phyloP scores from a whole-genome alignment of 108 stramenopile genomes.

The Conticribra guillardii region DNA sequence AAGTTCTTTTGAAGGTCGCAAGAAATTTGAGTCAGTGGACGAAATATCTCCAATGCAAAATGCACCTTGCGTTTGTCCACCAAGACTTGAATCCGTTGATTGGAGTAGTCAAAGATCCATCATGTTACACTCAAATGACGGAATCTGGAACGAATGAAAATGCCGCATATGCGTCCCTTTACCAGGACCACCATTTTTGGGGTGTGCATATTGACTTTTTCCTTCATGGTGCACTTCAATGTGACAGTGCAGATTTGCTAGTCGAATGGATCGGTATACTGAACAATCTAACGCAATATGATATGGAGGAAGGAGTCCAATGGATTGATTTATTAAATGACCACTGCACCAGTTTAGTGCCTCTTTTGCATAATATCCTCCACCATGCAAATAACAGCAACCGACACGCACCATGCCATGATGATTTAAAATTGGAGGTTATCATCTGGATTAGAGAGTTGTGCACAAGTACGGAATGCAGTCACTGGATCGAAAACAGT shows the following conservation, averaged over 20 bases:
- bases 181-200: constrained; percentile 43
- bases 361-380: constrained; percentile 13
- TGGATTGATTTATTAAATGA: constrained; percentile 39
- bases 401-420: too few species aligned
- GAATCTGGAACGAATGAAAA: background rate
- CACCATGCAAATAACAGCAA: constrained; percentile 6
- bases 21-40: constrained; percentile 37
- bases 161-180: background rate
- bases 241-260: constrained; percentile 27
- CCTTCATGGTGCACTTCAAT: constrained; percentile 6
- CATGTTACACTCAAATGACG: constrained; percentile 11
- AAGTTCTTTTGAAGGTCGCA: constrained; percentile 34
- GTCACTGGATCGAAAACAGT: constrained; percentile 30
- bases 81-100: constrained; percentile 5
- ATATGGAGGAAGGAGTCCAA: constrained; percentile 36
- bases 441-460: constrained; percentile 43
- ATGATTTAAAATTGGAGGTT: constrained; percentile 37
- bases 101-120: constrained; percentile 13
- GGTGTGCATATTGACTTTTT: constrained; percentile 21
- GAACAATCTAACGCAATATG: constrained; percentile 31
- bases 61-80: constrained; percentile 4
- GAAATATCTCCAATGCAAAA: constrained; percentile 23
- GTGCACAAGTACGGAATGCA: constrained; percentile 32
- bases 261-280: constrained; percentile 39
- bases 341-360: constrained; percentile 4